Base-by-base conservation (phyloP, 1,284 basidiomycete genomes). In the Cerrena zonata region DNA sequence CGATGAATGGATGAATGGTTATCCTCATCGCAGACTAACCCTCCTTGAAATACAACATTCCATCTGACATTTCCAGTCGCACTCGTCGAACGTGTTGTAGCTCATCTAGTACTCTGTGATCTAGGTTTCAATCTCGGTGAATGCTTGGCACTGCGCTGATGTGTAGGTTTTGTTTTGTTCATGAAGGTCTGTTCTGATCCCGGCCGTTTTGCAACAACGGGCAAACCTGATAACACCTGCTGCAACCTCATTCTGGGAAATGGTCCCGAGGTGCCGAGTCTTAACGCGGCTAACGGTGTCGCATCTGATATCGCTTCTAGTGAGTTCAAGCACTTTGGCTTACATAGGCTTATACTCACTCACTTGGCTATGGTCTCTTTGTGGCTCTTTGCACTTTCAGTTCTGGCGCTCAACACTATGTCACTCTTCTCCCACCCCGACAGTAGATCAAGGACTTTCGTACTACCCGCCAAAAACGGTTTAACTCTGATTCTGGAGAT, bases 401-500 rank as follows among this genome's bases (percentile, higher is more conserved):
- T n/a, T 34, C 30, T 34, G 30, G 30, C 30, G 30, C 30, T 22
- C 41, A 23, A 22, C 41, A n/a, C 24, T 22, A 42, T 42, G 41
- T 42, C 23, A 22, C 5, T 23, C 21, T 15, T 39, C 5, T 18
- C 41, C 41, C 19, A 42, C 19, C 24, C 19, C 24, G 24, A 15
- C 15, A 42, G 18, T 15, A 22, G 19, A 42, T 42, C 41, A 42
- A 7, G 41, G 13, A 22, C 41, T 5, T 22, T n/a, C 41, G 19
- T 13, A 13, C 22, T 24, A 19, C 41, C 22, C 30, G 7, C 30
- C 41, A 18, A 11, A 46, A 27, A 39, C 46, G 47, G 38, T 47
- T 38, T 40, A 43, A 37, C 44, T 25, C 36, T 47, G 42, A 51
- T 46, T 48, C 51, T 49, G 30, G n/a, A 7, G 30, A 34, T 34